Percentiles rank a stretch among this genome's conserved stretches.
These are phyloP conservation scores for Chaetomium olivaceum DNA, from an alignment of 2,329 filamentous ascomycete genomes.

Conservation along the genomic window DNA sequence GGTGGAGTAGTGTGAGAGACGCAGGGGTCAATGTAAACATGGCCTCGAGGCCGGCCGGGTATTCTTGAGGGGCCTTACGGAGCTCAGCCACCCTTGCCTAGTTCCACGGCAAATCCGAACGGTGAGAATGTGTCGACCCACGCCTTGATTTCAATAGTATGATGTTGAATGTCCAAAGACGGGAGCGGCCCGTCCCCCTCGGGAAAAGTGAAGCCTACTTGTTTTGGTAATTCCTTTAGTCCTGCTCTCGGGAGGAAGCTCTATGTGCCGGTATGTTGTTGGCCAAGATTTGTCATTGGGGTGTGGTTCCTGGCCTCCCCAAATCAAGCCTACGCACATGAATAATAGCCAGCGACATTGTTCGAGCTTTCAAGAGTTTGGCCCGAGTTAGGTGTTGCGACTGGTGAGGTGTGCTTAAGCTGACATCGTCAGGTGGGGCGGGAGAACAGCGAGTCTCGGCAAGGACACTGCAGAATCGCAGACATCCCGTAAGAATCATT, in stretches of 20 bases:
- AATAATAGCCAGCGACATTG: neutral
- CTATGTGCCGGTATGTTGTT: neutral
- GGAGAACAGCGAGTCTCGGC: neutral
- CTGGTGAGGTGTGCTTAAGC: neutral
- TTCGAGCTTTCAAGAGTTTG: neutral
- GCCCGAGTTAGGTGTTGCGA: neutral
- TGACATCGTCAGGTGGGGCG: neutral
- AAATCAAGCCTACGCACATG: neutral
- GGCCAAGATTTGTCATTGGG: neutral
- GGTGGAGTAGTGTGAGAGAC: conserved; percentile 13
- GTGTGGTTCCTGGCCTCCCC: neutral
- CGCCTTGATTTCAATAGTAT: conserved; percentile 6
- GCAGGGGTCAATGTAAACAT: conserved; percentile 27
- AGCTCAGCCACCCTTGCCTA: conserved; percentile 14
- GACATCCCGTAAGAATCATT: neutral
- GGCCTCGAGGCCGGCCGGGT: conserved; percentile 24
- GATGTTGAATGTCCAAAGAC: conserved; percentile 13
- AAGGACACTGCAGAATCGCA: neutral
- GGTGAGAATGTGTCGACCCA: conserved; percentile 5
- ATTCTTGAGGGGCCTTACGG: conserved; percentile 13
- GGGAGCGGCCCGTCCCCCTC: conserved; percentile 33
- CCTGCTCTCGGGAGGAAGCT: neutral
- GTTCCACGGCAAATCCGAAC: conserved; percentile 1
- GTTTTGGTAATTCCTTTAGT: neutral
- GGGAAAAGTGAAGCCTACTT: conserved; percentile 9